Base-by-base conservation (phyloP, 768 basidiomycete species). In the Phaeotremella skinneri region DNA sequence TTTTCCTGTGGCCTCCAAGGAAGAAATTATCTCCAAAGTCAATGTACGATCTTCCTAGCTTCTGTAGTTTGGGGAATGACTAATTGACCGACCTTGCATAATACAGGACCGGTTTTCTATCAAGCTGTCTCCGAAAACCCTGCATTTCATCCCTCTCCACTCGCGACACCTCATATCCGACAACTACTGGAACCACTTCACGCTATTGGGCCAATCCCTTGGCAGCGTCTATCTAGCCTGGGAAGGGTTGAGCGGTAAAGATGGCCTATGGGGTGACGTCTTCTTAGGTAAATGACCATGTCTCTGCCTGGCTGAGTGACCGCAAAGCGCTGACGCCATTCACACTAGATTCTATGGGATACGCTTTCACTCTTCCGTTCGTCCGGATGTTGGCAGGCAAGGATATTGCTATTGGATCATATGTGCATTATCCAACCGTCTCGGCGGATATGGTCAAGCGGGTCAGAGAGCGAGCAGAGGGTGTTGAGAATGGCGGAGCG, bases 371-470 rank as follows among this genome's bases (percentile, higher is more conserved):
- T 1, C 91, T 90, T 75, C 90, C 87, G 17, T 79, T 88, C 29
- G 85, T 92, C 6, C 78, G 83, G 0, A 77, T 84, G 52, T 69
- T 94, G 1, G 82, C 84, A 16, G 77, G 78, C 0, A 27, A 59
- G 20, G 59, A 80, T 16, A 81, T 90, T 39, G 86, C 89, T 2
- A 82, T 94, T 23, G 91, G 88, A 7, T 88, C 91, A 27, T 99
- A 98, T 68, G 85, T 91, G 9, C 96, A 99, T 76, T 99, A 96
- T 72, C 96, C 96, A 0, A 96, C 90, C 5, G 94, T 99, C 72
- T 91, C 90, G 71, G 88, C 87, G 6, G 86, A 91, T 64, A 98
- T 98, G 96, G 82, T 98, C 31, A 81, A 82, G 51, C 85, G 94
- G 32, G 90, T 96, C 27, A 78, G 80, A 9, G 80, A 81, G 1